Conservation (phyloP, 768 basidiomycete species). For the Agaricus subrufescens region DNA sequence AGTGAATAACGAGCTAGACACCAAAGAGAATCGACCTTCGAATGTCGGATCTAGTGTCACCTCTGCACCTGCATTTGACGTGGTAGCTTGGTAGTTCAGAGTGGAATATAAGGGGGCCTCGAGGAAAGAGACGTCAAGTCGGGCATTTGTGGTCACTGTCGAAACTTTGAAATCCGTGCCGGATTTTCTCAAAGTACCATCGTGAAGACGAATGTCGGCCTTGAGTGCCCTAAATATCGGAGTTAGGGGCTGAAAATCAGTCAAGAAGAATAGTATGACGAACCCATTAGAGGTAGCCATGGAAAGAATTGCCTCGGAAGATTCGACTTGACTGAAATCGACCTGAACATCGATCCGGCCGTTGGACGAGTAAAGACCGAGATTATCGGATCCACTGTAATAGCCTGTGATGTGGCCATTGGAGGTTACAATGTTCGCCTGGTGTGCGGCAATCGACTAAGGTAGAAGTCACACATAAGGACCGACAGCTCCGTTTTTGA, state of each 20-base stretch:
- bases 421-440: constrained; percentile 1
- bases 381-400: constrained; percentile 2
- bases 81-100: not conserved
- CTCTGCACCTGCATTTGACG: constrained; percentile 3
- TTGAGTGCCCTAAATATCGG: not conserved
- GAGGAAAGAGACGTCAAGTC: not conserved
- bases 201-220: constrained; percentile 1
- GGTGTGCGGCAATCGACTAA: constrained; percentile 1
- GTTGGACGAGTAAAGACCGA: constrained; percentile 1
- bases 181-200: not conserved
- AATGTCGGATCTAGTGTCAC: constrained; percentile 7
- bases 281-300: constrained; percentile 4
- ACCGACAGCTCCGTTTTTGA: not conserved
- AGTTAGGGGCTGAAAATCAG: not conserved
- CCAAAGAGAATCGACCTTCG: constrained; percentile 3
- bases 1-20: not conserved
- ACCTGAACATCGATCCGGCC: constrained; percentile 1
- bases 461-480: not conserved
- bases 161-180: not conserved
- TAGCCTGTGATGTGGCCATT: constrained; percentile 2
- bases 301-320: not conserved
- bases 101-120: constrained; percentile 3
- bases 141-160: not conserved
- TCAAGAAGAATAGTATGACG: not conserved
- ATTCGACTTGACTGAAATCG: constrained; percentile 2